A percentile compares a stretch with the other conserved stretches of the same genome.
Conservation (phyloP, 768 basidiomycete genomes). For the Suillus tomentosus region DNA sequence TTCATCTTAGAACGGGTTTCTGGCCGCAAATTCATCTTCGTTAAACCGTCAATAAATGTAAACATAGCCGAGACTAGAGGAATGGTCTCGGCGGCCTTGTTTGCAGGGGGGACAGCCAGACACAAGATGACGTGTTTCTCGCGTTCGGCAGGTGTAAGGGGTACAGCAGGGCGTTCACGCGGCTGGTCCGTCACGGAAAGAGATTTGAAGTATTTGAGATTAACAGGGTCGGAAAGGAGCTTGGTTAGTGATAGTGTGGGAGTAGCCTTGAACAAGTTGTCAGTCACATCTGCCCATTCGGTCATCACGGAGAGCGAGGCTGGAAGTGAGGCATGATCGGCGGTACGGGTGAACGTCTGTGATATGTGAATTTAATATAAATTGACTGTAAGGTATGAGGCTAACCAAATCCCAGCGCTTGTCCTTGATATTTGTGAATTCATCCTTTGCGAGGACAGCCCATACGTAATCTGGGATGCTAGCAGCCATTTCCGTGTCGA, state of each 20-base stretch:
- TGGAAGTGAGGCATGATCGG: slow-evolving; percentile 65
- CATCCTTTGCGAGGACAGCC: slow-evolving; percentile 81
- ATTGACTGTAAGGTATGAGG: slow-evolving; percentile 18
- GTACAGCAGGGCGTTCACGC: slow-evolving; percentile 59
- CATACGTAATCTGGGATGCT: slow-evolving; percentile 73
- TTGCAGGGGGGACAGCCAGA: slow-evolving; percentile 54
- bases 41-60: slow-evolving; percentile 70
- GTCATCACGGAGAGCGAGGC: slow-evolving; percentile 73
- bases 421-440: slow-evolving; percentile 66
- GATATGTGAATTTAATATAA: slow-evolving; percentile 6
- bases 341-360: slow-evolving; percentile 82
- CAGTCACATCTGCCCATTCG: slow-evolving; percentile 86
- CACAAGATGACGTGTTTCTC: slow-evolving; percentile 78
- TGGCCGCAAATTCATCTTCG: slow-evolving; percentile 63
- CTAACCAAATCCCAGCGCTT: slow-evolving; percentile 86
- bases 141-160: slow-evolving; percentile 50
- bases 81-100: slow-evolving; percentile 49
- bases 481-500: slow-evolving; percentile 42
- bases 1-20: slow-evolving; percentile 81
- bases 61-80: slow-evolving; percentile 71
- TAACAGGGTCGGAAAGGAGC: slow-evolving; percentile 63
- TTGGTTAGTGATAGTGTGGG: slow-evolving; percentile 52
- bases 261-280: slow-evolving; percentile 64
- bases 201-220: slow-evolving; percentile 80
- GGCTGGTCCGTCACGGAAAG: slow-evolving; percentile 91